Base-by-base conservation (phyloP, 306 rosid genomes). In the Acmispon strigosus region DNA sequence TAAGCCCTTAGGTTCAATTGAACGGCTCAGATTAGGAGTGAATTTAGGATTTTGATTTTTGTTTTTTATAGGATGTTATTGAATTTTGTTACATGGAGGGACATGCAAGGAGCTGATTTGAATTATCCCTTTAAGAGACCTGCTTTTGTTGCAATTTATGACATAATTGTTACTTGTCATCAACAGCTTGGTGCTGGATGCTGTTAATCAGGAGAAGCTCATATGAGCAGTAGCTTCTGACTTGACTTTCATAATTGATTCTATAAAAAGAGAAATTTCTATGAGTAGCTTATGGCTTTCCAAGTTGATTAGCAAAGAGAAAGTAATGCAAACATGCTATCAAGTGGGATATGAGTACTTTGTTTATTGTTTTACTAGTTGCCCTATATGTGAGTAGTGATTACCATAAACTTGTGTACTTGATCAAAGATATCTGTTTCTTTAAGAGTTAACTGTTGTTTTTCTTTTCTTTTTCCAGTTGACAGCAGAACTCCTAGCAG, bases 401-500 rank as follows among this genome's bases (percentile, higher is more conserved):
- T 70, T 42, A 43, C 32, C 29, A 55, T 53, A 14, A 18, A 39
- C 16, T 22, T 10, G 19, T 53, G 3, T 22, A 24, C 14, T 22
- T 62, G 43, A 37, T 50, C 19, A 6, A 37, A 7, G 60, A 54
- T 52, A 32, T 32, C 10, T 16, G 6, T 78, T 56, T 62, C 7
- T 7, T 13, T 4, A 48, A 47, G 39, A 58, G 61, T 16, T 58
- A 49, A 57, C 22, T 32, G 37, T 0, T 4, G 7, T 32, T 32
- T 32, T 32, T 32, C 37, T 32, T 32, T 32, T 6, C 7, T 32
- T 32, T 41, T 44, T 66, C 65, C 82, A 94, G 98, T 43, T 94
- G 72, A 86, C 75, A 18, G 90, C 89, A 64, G 89, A 94, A 53
- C 61, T 84, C 11, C 7, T 87, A 72, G 78, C 97, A 61, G 73